These are phyloP conservation scores for Oryza brachyantha DNA, from an alignment of 176 grass and related monocot genomes.

Conservation along the genomic window DNA sequence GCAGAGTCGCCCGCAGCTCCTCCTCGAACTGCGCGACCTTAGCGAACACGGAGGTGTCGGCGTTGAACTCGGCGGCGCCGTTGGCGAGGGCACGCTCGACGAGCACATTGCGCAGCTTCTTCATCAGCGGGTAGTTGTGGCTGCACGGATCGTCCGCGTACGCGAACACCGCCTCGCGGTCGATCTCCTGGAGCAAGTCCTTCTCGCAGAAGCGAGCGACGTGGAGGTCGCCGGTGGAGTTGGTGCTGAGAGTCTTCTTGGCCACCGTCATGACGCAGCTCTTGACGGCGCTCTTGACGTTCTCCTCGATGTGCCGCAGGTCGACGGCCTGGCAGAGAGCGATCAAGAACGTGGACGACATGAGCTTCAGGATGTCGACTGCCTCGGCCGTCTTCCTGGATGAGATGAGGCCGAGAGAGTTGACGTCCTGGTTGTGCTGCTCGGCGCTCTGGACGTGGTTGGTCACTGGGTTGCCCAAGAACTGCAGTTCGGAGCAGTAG, in stretches of 20 bases:
- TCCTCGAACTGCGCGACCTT: conserved; percentile 61
- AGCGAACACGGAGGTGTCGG: conserved; percentile 48
- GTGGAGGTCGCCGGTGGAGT: conserved; percentile 45
- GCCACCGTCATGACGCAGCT: conserved; percentile 49
- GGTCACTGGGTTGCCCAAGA: conserved; percentile 79
- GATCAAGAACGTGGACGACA: conserved; percentile 65
- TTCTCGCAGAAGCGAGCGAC: conserved; percentile 54
- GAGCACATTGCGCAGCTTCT: conserved; percentile 65
- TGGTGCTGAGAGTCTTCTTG: conserved; percentile 55
- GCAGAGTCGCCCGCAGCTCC: conserved; percentile 37
- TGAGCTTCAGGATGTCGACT: conserved; percentile 76
- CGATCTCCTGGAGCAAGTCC: conserved; percentile 55
- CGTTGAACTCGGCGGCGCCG: conserved; percentile 41
- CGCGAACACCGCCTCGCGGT: conserved; percentile 56
- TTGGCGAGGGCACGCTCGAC: conserved; percentile 60
- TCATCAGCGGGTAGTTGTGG: conserved; percentile 58
- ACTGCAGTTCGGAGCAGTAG: conserved; percentile 85
- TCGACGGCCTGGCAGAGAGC: conserved; percentile 67
- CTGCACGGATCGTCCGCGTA: conserved; percentile 78
- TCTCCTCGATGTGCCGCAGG: conserved; percentile 71
- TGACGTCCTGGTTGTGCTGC: conserved; percentile 92
- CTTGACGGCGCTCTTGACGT: conserved; percentile 54
- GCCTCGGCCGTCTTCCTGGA: conserved; percentile 70
- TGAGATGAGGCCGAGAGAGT: conserved; percentile 74
- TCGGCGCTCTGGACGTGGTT: conserved; percentile 90